These are phyloP conservation scores for Friedmanniomyces endolithicus DNA, from an alignment of 495 filamentous ascomycete species.

Conservation along the genomic window DNA sequence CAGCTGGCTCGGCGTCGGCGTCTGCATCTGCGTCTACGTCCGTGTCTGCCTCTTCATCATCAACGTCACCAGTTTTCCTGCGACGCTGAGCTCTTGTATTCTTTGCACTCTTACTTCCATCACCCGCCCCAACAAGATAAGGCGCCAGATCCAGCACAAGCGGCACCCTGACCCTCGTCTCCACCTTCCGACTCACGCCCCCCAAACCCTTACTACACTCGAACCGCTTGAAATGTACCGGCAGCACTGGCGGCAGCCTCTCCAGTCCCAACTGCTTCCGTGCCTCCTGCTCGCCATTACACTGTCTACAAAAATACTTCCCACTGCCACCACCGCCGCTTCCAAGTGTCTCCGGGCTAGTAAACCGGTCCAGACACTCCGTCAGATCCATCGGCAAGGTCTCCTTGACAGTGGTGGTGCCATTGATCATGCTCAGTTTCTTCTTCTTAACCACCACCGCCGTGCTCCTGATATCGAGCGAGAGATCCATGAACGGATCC, in stretches of 20 bases:
- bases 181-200: constrained; percentile 58
- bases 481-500: constrained; percentile 78
- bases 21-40: neutral
- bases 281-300: constrained; percentile 53
- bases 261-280: constrained; percentile 71
- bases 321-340: no score
- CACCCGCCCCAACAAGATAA: constrained; percentile 41
- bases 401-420: constrained; percentile 17
- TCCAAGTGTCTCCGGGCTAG: constrained; percentile 53
- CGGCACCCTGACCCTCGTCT: constrained; percentile 69
- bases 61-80: neutral
- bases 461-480: constrained; percentile 59
- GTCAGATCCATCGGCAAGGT: constrained; percentile 35
- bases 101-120: no score
- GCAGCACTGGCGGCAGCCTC: constrained; percentile 70
- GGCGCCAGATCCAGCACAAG: constrained; percentile 77
- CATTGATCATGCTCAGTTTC: constrained; percentile 21
- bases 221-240: constrained; percentile 64
- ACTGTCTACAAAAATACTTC: constrained; percentile 74
- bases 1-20: neutral
- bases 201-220: constrained; percentile 8
- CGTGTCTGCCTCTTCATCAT: no score
- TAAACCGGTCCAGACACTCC: constrained; percentile 73
- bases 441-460: constrained; percentile 42
- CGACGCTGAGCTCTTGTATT: neutral